phyloP scores from a whole-genome alignment of 2,329 filamentous ascomycete genomes.

The Fusarium hainanense region DNA sequence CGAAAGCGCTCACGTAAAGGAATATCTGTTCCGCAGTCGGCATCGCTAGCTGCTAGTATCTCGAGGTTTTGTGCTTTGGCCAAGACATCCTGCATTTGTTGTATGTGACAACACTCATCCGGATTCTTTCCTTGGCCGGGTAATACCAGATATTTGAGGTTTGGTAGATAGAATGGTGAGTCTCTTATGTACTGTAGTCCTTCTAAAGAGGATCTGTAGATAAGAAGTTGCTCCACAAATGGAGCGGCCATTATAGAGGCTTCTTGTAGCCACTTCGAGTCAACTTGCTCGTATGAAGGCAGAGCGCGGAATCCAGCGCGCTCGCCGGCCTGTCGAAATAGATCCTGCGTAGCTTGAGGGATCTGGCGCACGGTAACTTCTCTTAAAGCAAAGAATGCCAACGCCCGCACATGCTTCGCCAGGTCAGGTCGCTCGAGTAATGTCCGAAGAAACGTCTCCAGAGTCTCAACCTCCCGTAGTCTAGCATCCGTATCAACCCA shows the following conservation, averaged over 20 bases:
- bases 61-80: slow-evolving; percentile 44
- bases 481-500: slow-evolving; percentile 20
- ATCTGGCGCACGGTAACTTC: slow-evolving; percentile 25
- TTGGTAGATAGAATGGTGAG: slow-evolving; percentile 44
- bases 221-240: slow-evolving; percentile 44
- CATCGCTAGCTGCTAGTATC: slow-evolving; percentile 41
- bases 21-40: slow-evolving; percentile 44
- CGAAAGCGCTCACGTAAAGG: slow-evolving; percentile 43
- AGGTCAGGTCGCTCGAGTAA: slow-evolving; percentile 42
- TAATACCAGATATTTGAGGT: slow-evolving; percentile 44
- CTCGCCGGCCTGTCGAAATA: slow-evolving; percentile 44
- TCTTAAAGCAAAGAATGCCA: slow-evolving; percentile 42
- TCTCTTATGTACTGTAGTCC: slow-evolving; percentile 43
- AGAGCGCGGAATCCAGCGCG: slow-evolving; percentile 43
- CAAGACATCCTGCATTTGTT: slow-evolving; percentile 46
- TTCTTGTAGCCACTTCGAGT: slow-evolving; percentile 46
- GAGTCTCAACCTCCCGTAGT: slow-evolving; percentile 32
- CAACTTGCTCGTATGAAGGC: slow-evolving; percentile 39
- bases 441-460: slow-evolving; percentile 41
- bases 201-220: slow-evolving; percentile 45
- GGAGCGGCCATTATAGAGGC: slow-evolving; percentile 46
- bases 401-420: slow-evolving; percentile 40
- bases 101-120: slow-evolving; percentile 46
- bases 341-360: slow-evolving; percentile 34
- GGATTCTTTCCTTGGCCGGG: slow-evolving; percentile 41